Percentiles rank a stretch among this genome's conserved stretches.
Conservation (phyloP, 768 basidiomycete genomes). For the Coprinellus micaceus region DNA sequence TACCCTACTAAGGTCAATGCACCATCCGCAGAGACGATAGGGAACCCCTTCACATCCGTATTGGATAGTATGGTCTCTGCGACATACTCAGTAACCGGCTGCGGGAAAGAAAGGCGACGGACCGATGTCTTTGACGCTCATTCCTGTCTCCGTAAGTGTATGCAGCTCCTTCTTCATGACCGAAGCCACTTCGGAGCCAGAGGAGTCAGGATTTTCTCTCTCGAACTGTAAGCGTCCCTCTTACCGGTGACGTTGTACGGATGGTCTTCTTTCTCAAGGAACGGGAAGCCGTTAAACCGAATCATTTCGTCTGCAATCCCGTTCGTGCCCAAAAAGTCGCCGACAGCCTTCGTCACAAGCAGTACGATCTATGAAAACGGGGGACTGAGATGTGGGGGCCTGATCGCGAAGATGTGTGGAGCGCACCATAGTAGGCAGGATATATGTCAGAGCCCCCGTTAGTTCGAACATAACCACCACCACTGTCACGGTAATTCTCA, state of each 20-base stretch:
- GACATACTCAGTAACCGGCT: slow-evolving; percentile 8
- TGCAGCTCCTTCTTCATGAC: slow-evolving; percentile 86
- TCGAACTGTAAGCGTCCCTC: slow-evolving; percentile 19
- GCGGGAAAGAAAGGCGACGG: slow-evolving; percentile 22
- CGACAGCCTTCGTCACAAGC: slow-evolving; percentile 94
- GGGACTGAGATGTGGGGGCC: slow-evolving; percentile 6
- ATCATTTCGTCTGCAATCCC: slow-evolving; percentile 99
- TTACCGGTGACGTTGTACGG: slow-evolving; percentile 87
- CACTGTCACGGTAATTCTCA: slow-evolving; percentile 95
- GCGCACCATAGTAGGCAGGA: slow-evolving; percentile 93
- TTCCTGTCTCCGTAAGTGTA: slow-evolving; percentile 68
- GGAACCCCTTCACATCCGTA: slow-evolving; percentile 87
- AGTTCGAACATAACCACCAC: slow-evolving; percentile 99
- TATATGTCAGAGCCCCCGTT: slow-evolving; percentile 95
- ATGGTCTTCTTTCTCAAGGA: slow-evolving; percentile 93
- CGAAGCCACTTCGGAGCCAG: slow-evolving; percentile 58
- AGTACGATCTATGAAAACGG: slow-evolving; percentile 73
- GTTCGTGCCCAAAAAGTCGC: slow-evolving; percentile 87
- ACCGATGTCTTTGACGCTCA: slow-evolving; percentile 81
- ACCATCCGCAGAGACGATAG: slow-evolving; percentile 68
- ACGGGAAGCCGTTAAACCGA: slow-evolving; percentile 94
- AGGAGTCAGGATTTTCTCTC: slow-evolving; percentile 1
- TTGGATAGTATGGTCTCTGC: slow-evolving; percentile 68
- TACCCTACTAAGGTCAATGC: slow-evolving; percentile 73
- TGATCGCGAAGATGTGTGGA: slow-evolving; percentile 1